phyloP scores from a whole-genome alignment of 2,329 filamentous ascomycete species.

The Exserohilum turcica region DNA sequence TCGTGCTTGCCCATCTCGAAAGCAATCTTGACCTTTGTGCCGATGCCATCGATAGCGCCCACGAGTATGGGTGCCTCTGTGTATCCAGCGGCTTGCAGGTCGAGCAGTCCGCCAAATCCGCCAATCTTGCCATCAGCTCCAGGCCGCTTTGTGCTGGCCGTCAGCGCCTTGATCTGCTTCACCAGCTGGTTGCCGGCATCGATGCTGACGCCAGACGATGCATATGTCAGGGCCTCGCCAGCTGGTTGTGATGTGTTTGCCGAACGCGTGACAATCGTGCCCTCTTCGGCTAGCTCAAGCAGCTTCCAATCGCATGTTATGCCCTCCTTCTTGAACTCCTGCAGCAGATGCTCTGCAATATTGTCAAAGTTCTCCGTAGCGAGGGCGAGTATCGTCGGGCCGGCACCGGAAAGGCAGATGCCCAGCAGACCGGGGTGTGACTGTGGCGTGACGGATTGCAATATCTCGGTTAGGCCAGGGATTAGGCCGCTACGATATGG shows the following conservation, averaged over 20 bases:
- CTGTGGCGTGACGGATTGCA: constrained; percentile 86
- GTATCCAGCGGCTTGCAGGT: constrained; percentile 76
- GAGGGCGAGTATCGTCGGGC: constrained; percentile 90
- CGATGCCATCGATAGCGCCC: constrained; percentile 94
- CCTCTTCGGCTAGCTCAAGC: constrained; percentile 82
- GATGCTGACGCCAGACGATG: constrained; percentile 90
- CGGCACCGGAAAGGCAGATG: constrained; percentile 92
- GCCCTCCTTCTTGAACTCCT: constrained; percentile 70
- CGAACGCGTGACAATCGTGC: constrained; percentile 49
- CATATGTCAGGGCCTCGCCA: constrained; percentile 73
- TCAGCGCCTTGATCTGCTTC: constrained; percentile 85
- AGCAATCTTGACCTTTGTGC: constrained; percentile 95
- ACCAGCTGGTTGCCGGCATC: constrained; percentile 93
- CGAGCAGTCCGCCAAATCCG: constrained; percentile 88
- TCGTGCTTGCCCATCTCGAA: constrained; percentile 88
- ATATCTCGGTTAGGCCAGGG: constrained; percentile 86
- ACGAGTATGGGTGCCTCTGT: constrained; percentile 77
- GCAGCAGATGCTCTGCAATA: constrained; percentile 80
- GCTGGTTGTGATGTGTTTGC: constrained; percentile 23
- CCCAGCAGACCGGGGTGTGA: constrained; percentile 87
- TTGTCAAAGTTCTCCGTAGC: constrained; percentile 87
- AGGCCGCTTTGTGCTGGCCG: constrained; percentile 80
- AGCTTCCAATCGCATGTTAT: constrained; percentile 87
- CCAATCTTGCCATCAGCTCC: constrained; percentile 94
- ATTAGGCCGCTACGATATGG: constrained; percentile 92